Evolutionary conservation across 352 stramenopile species (phyloP).

Genomic region (Paralagenidium karlingii): DNA sequence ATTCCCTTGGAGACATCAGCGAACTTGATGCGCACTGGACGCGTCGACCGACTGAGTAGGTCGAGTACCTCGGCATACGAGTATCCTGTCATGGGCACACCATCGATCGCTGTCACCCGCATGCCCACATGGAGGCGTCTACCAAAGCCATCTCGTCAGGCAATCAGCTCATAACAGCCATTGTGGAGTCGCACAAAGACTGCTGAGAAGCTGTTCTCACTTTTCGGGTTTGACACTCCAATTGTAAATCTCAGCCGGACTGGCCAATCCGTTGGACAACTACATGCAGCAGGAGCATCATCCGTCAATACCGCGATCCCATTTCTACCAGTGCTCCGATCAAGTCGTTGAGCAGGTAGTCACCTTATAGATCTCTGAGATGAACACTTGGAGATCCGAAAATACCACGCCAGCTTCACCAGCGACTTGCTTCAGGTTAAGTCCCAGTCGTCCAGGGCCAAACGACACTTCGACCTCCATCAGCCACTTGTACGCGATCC

Average conservation of each 20-base stretch:
- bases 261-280: slow-evolving; percentile 65
- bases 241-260: slow-evolving; percentile 83
- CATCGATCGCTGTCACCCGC: slow-evolving; percentile 75
- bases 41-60: slow-evolving; percentile 41
- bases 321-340: slow-evolving; percentile 5
- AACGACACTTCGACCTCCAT: slow-evolving; percentile 79
- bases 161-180: background rate
- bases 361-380: slow-evolving; percentile 75
- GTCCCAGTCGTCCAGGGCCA: slow-evolving; percentile 50
- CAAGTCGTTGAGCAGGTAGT: background rate
- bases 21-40: slow-evolving; percentile 74
- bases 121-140: slow-evolving; percentile 64
- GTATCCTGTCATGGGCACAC: slow-evolving; percentile 54
- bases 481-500: slow-evolving; percentile 64
- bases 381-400: slow-evolving; percentile 64
- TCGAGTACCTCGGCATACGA: slow-evolving; percentile 75
- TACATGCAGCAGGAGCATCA: too few species aligned
- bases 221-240: slow-evolving; percentile 84
- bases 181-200: background rate
- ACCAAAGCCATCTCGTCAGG: background rate
- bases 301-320: slow-evolving; percentile 2
- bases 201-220: slow-evolving; percentile 10
- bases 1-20: slow-evolving; percentile 74
- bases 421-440: slow-evolving; percentile 78
- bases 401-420: slow-evolving; percentile 54